Evolutionary conservation across 495 filamentous ascomycete species (phyloP).

Genomic region (Glarea lozoyensis): DNA sequence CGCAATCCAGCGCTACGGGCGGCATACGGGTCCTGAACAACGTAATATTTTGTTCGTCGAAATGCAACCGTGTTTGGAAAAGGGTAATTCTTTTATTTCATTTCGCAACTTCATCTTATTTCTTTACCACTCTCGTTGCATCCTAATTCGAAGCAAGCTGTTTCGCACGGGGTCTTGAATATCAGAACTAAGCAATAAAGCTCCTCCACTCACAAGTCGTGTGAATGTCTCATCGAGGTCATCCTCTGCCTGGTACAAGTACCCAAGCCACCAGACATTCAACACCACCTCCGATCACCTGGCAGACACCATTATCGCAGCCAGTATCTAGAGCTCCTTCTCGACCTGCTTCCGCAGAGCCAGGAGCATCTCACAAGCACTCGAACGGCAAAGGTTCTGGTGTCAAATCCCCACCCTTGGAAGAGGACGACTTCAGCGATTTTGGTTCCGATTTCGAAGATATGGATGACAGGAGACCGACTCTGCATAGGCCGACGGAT

Average conservation of each 20-base stretch:
- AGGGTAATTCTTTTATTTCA: no score
- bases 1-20: no score
- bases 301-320: conserved; percentile 3
- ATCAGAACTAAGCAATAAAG: no score
- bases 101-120: no score
- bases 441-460: conserved; percentile 30
- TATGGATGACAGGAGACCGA: conserved; percentile 32
- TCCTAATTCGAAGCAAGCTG: no score
- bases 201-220: conserved; percentile 1
- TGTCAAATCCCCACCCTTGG: not conserved
- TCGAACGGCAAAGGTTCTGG: conserved; percentile 1
- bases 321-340: conserved; percentile 16
- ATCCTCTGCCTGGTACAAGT: conserved; percentile 5
- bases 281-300: not conserved
- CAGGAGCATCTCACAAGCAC: conserved; percentile 6
- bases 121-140: no score
- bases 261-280: no score
- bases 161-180: no score
- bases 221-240: conserved; percentile 20
- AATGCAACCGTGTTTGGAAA: no score
- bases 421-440: conserved; percentile 11
- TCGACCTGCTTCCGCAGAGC: conserved; percentile 6
- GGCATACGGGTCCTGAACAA: no score
- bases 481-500: conserved; percentile 42
- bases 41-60: no score